Evolutionary conservation across 495 filamentous ascomycete genomes (phyloP).

Genomic region (Lasiosphaeria miniovina): DNA sequence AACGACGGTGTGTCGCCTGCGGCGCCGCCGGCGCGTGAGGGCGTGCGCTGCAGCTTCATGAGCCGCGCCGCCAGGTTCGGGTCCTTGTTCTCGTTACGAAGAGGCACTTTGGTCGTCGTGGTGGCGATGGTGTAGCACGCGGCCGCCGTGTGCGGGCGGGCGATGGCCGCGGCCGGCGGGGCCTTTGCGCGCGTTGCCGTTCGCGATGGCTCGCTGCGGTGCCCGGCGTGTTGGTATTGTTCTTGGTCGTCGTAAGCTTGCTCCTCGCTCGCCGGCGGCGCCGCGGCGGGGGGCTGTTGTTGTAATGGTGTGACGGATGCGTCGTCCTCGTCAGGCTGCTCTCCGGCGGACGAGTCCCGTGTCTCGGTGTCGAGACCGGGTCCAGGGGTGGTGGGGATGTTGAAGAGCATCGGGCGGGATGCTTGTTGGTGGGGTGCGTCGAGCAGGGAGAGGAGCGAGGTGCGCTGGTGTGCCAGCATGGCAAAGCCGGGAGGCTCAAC

Average conservation of each 20-base stretch:
- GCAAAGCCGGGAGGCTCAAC: slow-evolving; percentile 51
- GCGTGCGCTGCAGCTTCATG: slow-evolving; percentile 32
- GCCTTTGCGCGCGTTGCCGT: not conserved
- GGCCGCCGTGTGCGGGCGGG: slow-evolving; percentile 38
- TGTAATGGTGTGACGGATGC: not conserved
- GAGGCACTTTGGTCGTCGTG: slow-evolving; percentile 47
- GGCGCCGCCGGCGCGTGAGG: slow-evolving; percentile 20
- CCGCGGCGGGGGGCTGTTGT: not conserved
- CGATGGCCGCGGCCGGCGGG: slow-evolving; percentile 2
- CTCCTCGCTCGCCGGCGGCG: not conserved
- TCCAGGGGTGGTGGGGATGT: slow-evolving; percentile 37
- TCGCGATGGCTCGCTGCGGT: not conserved
- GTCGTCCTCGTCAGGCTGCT: slow-evolving; percentile 1
- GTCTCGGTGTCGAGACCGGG: slow-evolving; percentile 11
- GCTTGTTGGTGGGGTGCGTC: slow-evolving; percentile 43
- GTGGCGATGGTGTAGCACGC: slow-evolving; percentile 40
- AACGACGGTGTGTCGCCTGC: slow-evolving; percentile 31
- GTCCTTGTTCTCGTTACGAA: slow-evolving; percentile 34
- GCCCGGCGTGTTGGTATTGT: not conserved
- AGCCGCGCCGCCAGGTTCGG: slow-evolving; percentile 28
- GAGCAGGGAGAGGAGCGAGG: slow-evolving; percentile 55
- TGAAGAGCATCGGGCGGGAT: slow-evolving; percentile 22
- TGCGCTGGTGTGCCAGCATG: slow-evolving; percentile 40
- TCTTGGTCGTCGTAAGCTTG: not conserved
- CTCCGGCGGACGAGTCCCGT: too few species aligned